Evolutionary conservation across 176 grass and related monocot species (phyloP), one percentile per base, ranked within the genome.

Genomic region (Oryza meyeriana): DNA sequence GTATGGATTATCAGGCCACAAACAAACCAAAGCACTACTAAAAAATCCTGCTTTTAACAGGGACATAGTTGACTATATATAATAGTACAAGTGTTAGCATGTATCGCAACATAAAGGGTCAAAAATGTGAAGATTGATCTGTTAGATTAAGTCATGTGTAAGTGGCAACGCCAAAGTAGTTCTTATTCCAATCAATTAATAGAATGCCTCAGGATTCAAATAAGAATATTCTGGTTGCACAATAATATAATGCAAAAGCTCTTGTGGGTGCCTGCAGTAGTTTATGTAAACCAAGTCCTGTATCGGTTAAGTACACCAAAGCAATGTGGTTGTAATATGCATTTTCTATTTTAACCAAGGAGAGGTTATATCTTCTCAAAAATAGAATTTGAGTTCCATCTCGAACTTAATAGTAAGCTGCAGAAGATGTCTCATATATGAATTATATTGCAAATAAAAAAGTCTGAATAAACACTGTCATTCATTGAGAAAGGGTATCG

Each of bases 271-370:
- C 7, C 61, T 81, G 50, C 20, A 7, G 24, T 67, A 63, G 44
- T 34, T 38, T 77, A 58, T 14, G 29, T 29, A 85, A 55, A 45
- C 25, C n/a, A 27, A 27, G 34, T 29, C 39, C 72, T 76, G 52
- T 20, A 28, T 29, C 45, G 28, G 24, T 75, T 10, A 62, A 80
- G 63, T 64, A 76, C 47, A 64, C 26, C 62, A 65, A 45, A 77
- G 13, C 42, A 89, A 30, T 79, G 47, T 72, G 59, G n/a, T 59
- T 85, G 52, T 76, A 28, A 73, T 66, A 79, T 61, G 0, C 58
- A 58, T 18, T 25, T 14, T 16, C n/a, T 42, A 81, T 80, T 80
- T 55, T 81, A 61, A 33, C 35, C 77, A 27, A 58, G 73, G 31
- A 7, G 10, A 59, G 26, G 6, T 13, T 74, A 32, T 75, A 26